Percentiles rank a stretch among this genome's conserved stretches.
Evolutionary conservation across 2,329 filamentous ascomycete genomes (phyloP).

Genomic region (Zelopaecilomyces penicillatus): DNA sequence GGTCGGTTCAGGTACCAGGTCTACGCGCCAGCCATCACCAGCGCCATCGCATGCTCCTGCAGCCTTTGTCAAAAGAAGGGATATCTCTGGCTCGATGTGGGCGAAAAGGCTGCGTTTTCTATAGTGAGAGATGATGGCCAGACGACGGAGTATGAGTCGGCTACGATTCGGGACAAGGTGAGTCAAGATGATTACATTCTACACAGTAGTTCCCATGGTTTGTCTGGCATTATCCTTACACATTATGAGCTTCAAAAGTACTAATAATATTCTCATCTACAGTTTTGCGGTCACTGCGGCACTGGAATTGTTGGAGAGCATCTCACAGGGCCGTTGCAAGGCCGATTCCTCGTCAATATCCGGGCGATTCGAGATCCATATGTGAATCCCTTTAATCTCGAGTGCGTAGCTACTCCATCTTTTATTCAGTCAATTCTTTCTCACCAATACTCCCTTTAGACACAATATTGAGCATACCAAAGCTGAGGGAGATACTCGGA

Average conservation of each 20-base stretch:
- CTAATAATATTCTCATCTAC: background rate
- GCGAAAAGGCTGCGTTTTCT: conserved; percentile 4
- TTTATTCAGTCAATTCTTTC: no score
- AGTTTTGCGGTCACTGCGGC: conserved; percentile 21
- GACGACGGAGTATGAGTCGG: conserved; percentile 2
- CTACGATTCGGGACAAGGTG: conserved; percentile 12
- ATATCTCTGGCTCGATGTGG: conserved; percentile 17
- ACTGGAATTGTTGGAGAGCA: conserved; percentile 19
- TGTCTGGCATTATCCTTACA: no score
- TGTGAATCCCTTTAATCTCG: conserved; percentile 16
- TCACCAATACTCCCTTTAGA: no score
- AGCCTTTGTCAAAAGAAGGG: conserved; percentile 20
- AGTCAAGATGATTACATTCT: background rate
- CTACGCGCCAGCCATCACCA: conserved; percentile 2
- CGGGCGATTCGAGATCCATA: conserved; percentile 13
- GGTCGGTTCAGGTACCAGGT: conserved; percentile 19
- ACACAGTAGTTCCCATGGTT: no score
- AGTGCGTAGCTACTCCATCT: conserved; percentile 7
- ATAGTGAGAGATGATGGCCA: conserved; percentile 9
- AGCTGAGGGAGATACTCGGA: background rate
- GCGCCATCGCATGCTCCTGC: conserved; percentile 15
- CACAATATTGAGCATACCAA: background rate
- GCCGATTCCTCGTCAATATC: conserved; percentile 16
- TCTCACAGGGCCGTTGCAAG: conserved; percentile 12
- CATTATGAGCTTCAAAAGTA: background rate